These are phyloP conservation scores for Adansonia digitata DNA, from an alignment of 345 rosid genomes.

Conservation along the genomic window DNA sequence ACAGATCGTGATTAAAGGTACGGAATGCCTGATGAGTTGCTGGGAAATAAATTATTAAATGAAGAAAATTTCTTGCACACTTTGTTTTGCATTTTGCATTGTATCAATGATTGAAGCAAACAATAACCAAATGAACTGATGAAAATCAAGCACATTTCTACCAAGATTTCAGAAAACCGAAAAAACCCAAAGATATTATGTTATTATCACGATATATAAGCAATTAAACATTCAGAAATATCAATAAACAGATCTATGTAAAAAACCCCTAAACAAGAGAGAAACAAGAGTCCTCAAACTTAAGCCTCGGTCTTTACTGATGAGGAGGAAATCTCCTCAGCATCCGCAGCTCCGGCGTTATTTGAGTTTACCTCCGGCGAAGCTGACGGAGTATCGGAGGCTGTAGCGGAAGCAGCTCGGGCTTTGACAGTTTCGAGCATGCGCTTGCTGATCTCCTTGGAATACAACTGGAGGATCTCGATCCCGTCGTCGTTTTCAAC, in stretches of 20 bases:
- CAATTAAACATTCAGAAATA: conserved; percentile 12
- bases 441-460: conserved; percentile 86
- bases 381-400: conserved; percentile 2
- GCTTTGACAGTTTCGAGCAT: conserved; percentile 76
- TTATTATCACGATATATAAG: not conserved
- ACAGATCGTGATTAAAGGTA: no score
- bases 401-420: conserved; percentile 30
- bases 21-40: no score
- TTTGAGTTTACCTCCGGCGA: conserved; percentile 1
- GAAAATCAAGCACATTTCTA: not conserved
- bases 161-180: not conserved
- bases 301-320: conserved; percentile 38
- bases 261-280: conserved; percentile 23
- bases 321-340: conserved; percentile 27
- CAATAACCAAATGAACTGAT: not conserved
- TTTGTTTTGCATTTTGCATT: no score
- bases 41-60: no score
- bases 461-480: conserved; percentile 79
- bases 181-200: not conserved
- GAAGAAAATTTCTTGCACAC: not conserved
- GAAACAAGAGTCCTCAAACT: conserved; percentile 21
- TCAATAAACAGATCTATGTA: conserved; percentile 38
- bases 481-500: conserved; percentile 79
- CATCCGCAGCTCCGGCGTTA: conserved; percentile 12
- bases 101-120: not conserved